Conservation (phyloP, 768 basidiomycete species). For the Strobilomyces echinocephalus region DNA sequence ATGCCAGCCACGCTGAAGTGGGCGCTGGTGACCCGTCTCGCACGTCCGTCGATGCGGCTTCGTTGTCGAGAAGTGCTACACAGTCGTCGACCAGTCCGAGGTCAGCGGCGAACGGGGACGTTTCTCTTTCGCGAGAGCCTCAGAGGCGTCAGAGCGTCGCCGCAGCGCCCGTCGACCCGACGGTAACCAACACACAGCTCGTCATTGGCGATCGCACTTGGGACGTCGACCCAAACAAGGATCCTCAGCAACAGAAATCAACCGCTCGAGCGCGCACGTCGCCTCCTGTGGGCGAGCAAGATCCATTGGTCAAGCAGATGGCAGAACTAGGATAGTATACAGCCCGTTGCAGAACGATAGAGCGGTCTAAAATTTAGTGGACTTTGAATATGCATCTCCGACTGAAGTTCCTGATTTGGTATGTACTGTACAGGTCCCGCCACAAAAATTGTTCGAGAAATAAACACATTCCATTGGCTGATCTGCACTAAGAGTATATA, state of each 20-base stretch:
- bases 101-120: slow-evolving; percentile 36
- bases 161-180: slow-evolving; percentile 47
- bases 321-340: slow-evolving; percentile 44
- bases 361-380: too few species aligned
- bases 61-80: slow-evolving; percentile 29
- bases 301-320: slow-evolving; percentile 66
- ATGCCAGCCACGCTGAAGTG: slow-evolving; percentile 56
- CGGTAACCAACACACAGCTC: slow-evolving; percentile 56
- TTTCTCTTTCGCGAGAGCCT: slow-evolving; percentile 20
- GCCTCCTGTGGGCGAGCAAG: slow-evolving; percentile 40
- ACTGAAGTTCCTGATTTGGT: too few species aligned
- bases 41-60: slow-evolving; percentile 31
- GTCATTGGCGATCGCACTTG: slow-evolving; percentile 62
- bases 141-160: slow-evolving; percentile 26
- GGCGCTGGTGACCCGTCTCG: slow-evolving; percentile 54
- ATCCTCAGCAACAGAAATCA: slow-evolving; percentile 49
- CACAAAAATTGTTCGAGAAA: too few species aligned
- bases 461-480: too few species aligned
- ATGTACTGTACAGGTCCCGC: too few species aligned
- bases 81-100: slow-evolving; percentile 32
- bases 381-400: too few species aligned
- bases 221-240: slow-evolving; percentile 57
- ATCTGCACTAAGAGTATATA: too few species aligned
- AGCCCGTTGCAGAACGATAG: too few species aligned
- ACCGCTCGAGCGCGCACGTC: slow-evolving; percentile 29